Conservation (phyloP, 2,329 filamentous ascomycete species). For the Penicillium freii region DNA sequence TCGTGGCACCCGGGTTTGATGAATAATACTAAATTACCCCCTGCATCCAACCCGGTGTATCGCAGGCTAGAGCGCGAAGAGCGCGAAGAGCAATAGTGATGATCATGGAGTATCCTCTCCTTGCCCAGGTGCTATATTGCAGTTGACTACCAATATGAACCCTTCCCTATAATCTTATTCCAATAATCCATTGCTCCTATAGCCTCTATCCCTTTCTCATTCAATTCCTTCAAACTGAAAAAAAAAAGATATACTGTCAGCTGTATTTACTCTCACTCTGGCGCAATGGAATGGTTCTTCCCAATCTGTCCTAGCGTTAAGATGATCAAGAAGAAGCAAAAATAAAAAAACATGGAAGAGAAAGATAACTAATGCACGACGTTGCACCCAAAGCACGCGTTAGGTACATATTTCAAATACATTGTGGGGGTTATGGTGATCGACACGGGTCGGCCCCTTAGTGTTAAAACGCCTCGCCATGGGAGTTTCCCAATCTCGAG, state of each 20-base stretch:
- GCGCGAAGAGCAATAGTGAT: not conserved
- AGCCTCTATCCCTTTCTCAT: not conserved
- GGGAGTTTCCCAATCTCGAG: not conserved
- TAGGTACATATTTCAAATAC: not conserved
- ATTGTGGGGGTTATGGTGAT: not conserved
- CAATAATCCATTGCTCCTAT: not conserved
- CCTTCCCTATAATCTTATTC: too few species aligned
- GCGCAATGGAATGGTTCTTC: not conserved
- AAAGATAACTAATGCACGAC: not conserved
- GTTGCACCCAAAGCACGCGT: not conserved
- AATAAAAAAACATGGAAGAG: not conserved
- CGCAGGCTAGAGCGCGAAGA: not conserved
- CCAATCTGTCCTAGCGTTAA: not conserved
- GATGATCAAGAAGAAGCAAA: not conserved
- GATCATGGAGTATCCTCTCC: not conserved
- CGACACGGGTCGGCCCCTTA: conserved; percentile 11
- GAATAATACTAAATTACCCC: not conserved
- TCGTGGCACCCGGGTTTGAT: not conserved
- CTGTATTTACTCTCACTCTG: not conserved
- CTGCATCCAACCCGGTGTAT: not conserved
- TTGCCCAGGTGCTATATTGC: not conserved
- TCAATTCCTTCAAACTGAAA: not conserved
- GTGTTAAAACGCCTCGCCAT: not conserved
- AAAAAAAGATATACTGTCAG: not conserved
- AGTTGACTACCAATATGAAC: not conserved